Evolutionary conservation across 2,329 filamentous ascomycete genomes (phyloP).

Genomic region (Cercospora sp.): DNA sequence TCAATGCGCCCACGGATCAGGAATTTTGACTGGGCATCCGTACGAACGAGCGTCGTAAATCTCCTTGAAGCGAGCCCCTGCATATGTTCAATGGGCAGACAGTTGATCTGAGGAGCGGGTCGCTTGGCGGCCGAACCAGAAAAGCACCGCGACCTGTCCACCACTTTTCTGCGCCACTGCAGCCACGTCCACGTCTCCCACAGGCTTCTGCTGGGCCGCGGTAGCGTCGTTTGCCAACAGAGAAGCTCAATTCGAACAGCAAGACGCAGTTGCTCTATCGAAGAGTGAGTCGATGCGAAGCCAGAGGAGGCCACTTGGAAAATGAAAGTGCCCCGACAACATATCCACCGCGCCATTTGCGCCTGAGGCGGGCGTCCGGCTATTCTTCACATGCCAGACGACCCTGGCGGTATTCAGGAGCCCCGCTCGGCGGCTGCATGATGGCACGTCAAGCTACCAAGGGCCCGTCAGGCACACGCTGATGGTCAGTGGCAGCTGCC

Average conservation of each 20-base stretch:
- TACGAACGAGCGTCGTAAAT: not conserved
- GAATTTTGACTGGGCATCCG: not conserved
- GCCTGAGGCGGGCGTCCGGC: not conserved
- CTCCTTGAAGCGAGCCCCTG: not conserved
- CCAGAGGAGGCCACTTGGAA: not conserved
- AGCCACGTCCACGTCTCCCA: not conserved
- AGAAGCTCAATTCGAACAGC: not conserved
- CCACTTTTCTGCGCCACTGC: conserved; percentile 7
- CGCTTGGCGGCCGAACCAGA: not conserved
- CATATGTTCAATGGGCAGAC: not conserved
- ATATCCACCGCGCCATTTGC: not conserved
- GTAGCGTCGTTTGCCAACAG: not conserved
- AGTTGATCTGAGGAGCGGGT: not conserved
- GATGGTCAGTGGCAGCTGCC: not conserved
- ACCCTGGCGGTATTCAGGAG: not conserved
- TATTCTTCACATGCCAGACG: not conserved
- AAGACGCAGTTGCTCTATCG: not conserved
- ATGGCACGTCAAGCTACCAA: not conserved
- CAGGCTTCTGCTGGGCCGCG: not conserved
- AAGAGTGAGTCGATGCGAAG: not conserved
- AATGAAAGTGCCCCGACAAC: not conserved
- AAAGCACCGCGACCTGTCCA: not conserved
- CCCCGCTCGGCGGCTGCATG: conserved; percentile 1
- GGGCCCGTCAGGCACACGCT: not conserved
- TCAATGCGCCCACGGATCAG: not conserved